Percentiles rank a stretch among this genome's conserved stretches.
Conservation (phyloP, 1,284 basidiomycete genomes). For the Fomitiporia mediterranea region DNA sequence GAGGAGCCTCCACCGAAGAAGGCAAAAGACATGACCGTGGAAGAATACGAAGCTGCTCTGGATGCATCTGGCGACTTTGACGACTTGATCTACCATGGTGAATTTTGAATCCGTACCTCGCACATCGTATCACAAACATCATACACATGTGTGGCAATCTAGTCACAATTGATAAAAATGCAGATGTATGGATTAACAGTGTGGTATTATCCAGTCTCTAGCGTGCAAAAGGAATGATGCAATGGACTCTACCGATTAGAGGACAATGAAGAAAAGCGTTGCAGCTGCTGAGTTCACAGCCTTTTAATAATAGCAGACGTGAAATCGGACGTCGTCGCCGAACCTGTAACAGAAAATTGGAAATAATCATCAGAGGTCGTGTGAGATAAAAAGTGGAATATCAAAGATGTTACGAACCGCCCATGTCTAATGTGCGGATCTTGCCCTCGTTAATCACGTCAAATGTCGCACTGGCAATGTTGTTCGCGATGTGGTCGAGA, state of each 20-base stretch:
- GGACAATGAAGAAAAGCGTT: neutral
- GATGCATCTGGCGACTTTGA: constrained; percentile 29
- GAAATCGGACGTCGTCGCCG: constrained; percentile 88
- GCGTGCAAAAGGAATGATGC: neutral
- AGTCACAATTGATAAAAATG: neutral
- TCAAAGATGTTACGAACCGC: constrained; percentile 55
- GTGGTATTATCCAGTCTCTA: constrained; percentile 10
- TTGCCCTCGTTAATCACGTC: constrained; percentile 89
- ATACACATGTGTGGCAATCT: neutral
- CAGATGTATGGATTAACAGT: neutral
- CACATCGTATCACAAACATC: too few relatives aligned
- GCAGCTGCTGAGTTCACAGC: constrained; percentile 32
- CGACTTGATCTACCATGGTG: constrained; percentile 30
- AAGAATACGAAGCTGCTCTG: constrained; percentile 49
- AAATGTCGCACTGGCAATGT: constrained; percentile 90
- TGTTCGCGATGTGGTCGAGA: constrained; percentile 92
- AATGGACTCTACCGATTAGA: too few relatives aligned
- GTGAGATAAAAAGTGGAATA: neutral
- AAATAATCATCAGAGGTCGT: neutral
- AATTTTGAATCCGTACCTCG: constrained; percentile 8
- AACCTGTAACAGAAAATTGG: constrained; percentile 49
- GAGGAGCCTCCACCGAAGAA: constrained; percentile 38
- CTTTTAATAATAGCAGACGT: constrained; percentile 85
- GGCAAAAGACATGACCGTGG: constrained; percentile 34
- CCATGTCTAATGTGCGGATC: constrained; percentile 94